Evolutionary conservation across 108 stramenopile species (phyloP).

Genomic region (Skeletonema grethae): DNA sequence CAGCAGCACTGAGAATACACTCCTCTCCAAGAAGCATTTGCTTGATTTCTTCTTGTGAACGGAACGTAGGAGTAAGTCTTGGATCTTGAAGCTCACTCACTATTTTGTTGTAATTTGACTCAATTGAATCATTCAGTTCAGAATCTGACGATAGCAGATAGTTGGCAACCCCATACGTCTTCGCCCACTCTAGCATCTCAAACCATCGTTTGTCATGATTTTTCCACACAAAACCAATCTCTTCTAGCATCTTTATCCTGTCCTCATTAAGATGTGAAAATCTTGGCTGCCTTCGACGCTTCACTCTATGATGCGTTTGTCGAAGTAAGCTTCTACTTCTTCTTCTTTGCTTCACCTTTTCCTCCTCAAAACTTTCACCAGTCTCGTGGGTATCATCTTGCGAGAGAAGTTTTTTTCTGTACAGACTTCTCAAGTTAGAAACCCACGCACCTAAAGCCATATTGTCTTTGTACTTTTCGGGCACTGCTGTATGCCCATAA

Average conservation of each 20-base stretch:
- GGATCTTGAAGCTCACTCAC: constrained; percentile 39
- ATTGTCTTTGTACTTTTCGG: constrained; percentile 46
- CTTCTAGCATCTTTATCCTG: constrained; percentile 34
- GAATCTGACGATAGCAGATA: constrained; percentile 14
- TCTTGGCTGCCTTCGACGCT: constrained; percentile 24
- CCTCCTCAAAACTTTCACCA: constrained; percentile 2
- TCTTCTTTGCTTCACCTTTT: constrained; percentile 18
- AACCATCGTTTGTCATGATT: constrained; percentile 46
- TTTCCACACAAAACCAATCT: constrained; percentile 45
- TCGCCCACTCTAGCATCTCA: constrained; percentile 51
- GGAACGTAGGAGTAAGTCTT: constrained; percentile 31
- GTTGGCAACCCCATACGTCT: constrained; percentile 43
- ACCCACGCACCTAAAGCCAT: constrained; percentile 48
- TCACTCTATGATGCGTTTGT: constrained; percentile 6
- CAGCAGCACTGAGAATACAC: constrained; percentile 15
- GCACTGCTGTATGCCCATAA: constrained; percentile 46
- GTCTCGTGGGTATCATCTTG: background rate
- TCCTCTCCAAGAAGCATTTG: constrained; percentile 31
- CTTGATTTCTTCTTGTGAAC: constrained; percentile 44
- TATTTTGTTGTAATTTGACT: constrained; percentile 33
- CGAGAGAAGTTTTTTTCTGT: constrained; percentile 22
- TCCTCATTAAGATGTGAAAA: constrained; percentile 43
- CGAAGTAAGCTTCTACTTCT: constrained; percentile 11
- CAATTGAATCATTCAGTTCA: background rate
- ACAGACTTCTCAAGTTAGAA: constrained; percentile 44